These are phyloP conservation scores for Zygoascus sp. DNA, from an alignment of 1,139 yeast species.

Conservation along the genomic window DNA sequence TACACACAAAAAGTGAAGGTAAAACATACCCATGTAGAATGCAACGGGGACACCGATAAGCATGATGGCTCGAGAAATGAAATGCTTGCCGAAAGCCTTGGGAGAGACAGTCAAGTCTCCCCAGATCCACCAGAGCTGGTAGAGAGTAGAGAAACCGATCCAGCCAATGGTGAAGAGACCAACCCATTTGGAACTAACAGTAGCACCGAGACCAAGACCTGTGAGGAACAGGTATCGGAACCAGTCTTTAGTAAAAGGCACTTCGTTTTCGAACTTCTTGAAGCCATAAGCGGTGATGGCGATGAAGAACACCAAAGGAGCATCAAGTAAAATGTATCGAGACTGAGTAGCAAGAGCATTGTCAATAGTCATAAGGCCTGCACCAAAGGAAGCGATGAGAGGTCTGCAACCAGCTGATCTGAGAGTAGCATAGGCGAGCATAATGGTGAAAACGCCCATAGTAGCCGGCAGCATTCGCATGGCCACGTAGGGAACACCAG, in stretches of 20 bases:
- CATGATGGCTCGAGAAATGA: constrained; percentile 51
- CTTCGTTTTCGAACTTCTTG: constrained; percentile 75
- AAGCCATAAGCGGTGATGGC: constrained; percentile 79
- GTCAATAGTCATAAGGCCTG: constrained; percentile 69
- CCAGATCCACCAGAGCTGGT: constrained; percentile 80
- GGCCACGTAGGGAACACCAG: constrained; percentile 78
- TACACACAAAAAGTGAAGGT: constrained; percentile 70
- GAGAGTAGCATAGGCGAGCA: constrained; percentile 74
- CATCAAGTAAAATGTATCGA: constrained; percentile 82
- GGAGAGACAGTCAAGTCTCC: constrained; percentile 76
- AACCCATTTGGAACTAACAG: constrained; percentile 92
- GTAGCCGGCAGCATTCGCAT: constrained; percentile 87
- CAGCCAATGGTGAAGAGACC: constrained; percentile 92
- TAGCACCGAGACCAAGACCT: constrained; percentile 81
- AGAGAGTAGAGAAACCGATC: constrained; percentile 72
- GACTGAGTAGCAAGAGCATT: constrained; percentile 86
- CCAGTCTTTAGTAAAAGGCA: constrained; percentile 69
- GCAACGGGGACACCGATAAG: constrained; percentile 66
- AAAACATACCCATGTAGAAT: constrained; percentile 69
- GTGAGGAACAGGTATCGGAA: constrained; percentile 65
- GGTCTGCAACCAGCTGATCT: constrained; percentile 85
- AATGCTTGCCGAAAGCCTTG: constrained; percentile 48
- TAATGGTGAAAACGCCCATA: constrained; percentile 74
- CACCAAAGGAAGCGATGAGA: constrained; percentile 62
- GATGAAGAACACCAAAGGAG: constrained; percentile 86